Evolutionary conservation across 495 filamentous ascomycete species (phyloP), one percentile per base, ranked within the genome.

Genomic region (Hyaloscypha hepaticicola): DNA sequence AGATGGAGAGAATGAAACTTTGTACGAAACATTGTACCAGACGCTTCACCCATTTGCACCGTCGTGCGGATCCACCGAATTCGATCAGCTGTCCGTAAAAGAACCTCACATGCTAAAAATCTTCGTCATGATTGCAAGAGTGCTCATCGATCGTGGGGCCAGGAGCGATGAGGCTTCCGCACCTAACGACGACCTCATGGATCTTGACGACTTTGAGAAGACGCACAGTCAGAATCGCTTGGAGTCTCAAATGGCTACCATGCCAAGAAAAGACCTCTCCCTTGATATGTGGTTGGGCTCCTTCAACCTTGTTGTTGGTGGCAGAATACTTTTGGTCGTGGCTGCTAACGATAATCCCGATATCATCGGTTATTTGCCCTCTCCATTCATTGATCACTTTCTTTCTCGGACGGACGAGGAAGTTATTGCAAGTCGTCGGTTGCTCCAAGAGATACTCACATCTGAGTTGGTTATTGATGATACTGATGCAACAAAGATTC

Each of bases 161-260:
- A 66, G 34, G 33, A 61, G n/a, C 55, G 60, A 33, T 50, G 52
- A 16, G 50, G 8, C 34, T 6, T 27, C 26, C 6, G 26, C 41
- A 12, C 58, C 31, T 27, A 34, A 51, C 14, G 74, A 77, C 34
- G 88, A 93, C 68, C 67, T 77, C 16, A 92, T 96, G 90, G 92
- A 96, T 62, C 71, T 96, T 25, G 92, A 96, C 50, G 60, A 69
- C 66, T 87, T 92, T 28, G 82, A 85, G 28, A 81, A 81, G 3
- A 80, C 86, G 53, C 70, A 72, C 53, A 87, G 81, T 65, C 78
- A 79, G 45, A 74, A 64, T 53, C 80, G 76, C 71, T 48, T 66
- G 22, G 70, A 71, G 3, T 66, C 72, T 19, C 76, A 72, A 48
- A 63, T 59, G 26, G 51, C 69, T 21, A 70, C 75, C 1, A 69